Conservation (phyloP, 148 eudicot species). For the Linanthus parryae region DNA sequence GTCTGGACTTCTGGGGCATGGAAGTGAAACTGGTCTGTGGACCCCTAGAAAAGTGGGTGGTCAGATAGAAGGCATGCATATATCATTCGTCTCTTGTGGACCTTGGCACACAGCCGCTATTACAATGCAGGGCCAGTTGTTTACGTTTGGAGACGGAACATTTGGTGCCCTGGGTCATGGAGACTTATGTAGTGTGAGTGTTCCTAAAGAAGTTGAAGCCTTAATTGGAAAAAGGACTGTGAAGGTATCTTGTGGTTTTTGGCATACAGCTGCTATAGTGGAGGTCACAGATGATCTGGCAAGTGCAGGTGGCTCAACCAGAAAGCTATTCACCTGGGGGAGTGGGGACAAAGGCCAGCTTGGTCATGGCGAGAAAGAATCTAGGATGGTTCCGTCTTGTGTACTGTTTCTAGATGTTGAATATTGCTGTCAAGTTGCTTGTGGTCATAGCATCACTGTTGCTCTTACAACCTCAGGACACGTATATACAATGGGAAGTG, state of each 20-base stretch:
- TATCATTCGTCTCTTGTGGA: conserved; percentile 63
- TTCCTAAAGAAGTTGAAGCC: conserved; percentile 53
- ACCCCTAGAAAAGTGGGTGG: conserved; percentile 50
- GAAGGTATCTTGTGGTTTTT: conserved; percentile 64
- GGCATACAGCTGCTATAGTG: conserved; percentile 76
- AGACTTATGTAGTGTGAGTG: conserved; percentile 36
- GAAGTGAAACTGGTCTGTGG: conserved; percentile 50
- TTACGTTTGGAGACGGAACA: conserved; percentile 78
- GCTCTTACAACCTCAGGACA: conserved; percentile 68
- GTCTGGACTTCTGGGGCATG: conserved; percentile 61
- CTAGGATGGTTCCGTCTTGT: conserved; percentile 51
- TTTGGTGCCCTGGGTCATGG: conserved; percentile 85
- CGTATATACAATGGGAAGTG: conserved; percentile 75
- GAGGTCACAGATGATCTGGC: conserved; percentile 40
- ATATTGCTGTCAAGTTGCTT: conserved; percentile 62
- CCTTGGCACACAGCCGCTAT: conserved; percentile 75
- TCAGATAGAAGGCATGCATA: conserved; percentile 50
- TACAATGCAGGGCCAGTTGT: conserved; percentile 51
- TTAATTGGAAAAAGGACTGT: conserved; percentile 49
- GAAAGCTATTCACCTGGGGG: conserved; percentile 80
- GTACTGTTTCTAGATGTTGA: conserved; percentile 39
- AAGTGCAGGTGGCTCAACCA: conserved; percentile 37
- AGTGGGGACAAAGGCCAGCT: conserved; percentile 69
- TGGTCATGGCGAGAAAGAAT: conserved; percentile 68
- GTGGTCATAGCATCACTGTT: conserved; percentile 68